These are phyloP conservation scores for Penicillium salamii DNA, from an alignment of 495 filamentous ascomycete species.

Conservation along the genomic window DNA sequence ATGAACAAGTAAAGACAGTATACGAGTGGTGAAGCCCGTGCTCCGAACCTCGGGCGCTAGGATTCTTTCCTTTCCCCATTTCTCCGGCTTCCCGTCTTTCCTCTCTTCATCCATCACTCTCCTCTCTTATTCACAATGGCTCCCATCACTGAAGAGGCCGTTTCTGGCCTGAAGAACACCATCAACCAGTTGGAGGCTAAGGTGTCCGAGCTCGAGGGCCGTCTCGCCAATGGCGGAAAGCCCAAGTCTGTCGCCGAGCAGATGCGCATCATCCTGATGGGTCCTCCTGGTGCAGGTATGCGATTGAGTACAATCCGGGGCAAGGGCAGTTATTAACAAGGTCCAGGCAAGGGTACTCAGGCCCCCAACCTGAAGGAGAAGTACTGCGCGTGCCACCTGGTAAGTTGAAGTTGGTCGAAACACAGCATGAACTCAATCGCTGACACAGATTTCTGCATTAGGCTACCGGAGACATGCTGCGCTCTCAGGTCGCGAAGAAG, in stretches of 20 bases:
- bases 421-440: conserved; percentile 1
- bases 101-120: conserved; percentile 19
- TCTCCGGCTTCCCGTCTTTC: conserved; percentile 23
- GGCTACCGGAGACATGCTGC: conserved; percentile 99
- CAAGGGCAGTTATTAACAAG: conserved; percentile 22
- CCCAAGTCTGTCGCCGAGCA: conserved; percentile 51
- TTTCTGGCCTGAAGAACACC: conserved; percentile 70
- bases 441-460: conserved; percentile 34
- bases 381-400: conserved; percentile 94
- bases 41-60: conserved; percentile 34
- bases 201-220: conserved; percentile 72
- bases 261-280: conserved; percentile 96
- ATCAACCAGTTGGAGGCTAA: conserved; percentile 82
- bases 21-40: conserved; percentile 2
- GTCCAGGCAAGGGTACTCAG: conserved; percentile 94
- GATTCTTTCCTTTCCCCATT: conserved; percentile 36
- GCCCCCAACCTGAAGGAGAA: conserved; percentile 97
- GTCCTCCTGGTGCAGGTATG: conserved; percentile 92
- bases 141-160: conserved; percentile 72
- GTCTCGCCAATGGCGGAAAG: conserved; percentile 52
- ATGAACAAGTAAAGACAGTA: too few species aligned
- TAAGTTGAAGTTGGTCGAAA: conserved; percentile 45
- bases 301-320: conserved; percentile 8
- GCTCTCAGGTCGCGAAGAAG: conserved; percentile 97
- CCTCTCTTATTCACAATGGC: conserved; percentile 61